A percentile compares a stretch with the other conserved stretches of the same genome.
phyloP scores from a whole-genome alignment of 75 land plant genomes.

The Pinus taeda region DNA sequence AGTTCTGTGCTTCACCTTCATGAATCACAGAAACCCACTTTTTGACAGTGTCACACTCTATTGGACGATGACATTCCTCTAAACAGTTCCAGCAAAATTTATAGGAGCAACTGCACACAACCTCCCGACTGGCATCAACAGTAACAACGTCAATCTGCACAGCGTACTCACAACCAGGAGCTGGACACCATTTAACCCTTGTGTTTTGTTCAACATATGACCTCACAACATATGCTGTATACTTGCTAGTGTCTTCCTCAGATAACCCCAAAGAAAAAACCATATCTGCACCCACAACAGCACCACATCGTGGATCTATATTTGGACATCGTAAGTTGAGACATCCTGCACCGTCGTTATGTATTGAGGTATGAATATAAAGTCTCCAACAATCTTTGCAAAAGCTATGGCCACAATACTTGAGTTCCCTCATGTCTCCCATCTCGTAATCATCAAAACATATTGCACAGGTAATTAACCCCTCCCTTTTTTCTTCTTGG shows the following conservation, averaged over 20 bases:
- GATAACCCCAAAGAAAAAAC: not conserved
- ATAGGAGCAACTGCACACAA: constrained; percentile 61
- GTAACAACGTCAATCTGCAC: too few relatives aligned
- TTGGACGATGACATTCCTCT: constrained; percentile 90
- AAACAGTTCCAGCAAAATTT: constrained; percentile 93
- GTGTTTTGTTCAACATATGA: too few relatives aligned
- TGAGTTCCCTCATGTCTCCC: too few relatives aligned
- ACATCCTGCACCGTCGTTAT: not conserved
- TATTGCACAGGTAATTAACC: too few relatives aligned
- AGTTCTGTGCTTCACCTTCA: too few relatives aligned
- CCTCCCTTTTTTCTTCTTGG: not conserved
- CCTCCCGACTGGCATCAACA: too few relatives aligned
- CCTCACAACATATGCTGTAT: too few relatives aligned
- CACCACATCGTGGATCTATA: not conserved
- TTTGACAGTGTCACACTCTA: constrained; percentile 82
- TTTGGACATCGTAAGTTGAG: not conserved
- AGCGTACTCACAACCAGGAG: too few relatives aligned
- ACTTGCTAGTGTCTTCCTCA: constrained; percentile 9
- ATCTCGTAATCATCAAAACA: too few relatives aligned
- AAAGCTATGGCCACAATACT: too few relatives aligned
- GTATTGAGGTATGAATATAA: not conserved
- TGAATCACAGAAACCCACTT: constrained; percentile 19
- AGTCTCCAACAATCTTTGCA: not conserved
- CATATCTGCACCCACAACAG: not conserved
- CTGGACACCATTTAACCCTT: too few relatives aligned